Conservation (phyloP, 306 rosid species). For the Gynostemma pentaphyllum region DNA sequence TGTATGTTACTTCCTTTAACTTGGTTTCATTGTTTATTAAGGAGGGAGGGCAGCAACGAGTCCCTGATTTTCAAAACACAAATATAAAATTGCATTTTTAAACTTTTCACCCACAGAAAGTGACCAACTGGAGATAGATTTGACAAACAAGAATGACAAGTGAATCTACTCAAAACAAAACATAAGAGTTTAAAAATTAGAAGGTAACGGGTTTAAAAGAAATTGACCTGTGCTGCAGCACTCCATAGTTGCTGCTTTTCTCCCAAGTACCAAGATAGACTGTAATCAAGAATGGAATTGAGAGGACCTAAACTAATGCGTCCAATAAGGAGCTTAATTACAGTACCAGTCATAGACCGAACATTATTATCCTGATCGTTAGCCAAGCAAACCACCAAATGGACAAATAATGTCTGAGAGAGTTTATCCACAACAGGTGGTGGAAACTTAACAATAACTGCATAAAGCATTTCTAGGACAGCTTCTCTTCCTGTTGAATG, state of each 20-base stretch:
- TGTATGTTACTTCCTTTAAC: neutral
- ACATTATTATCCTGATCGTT: slow-evolving; percentile 65
- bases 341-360: slow-evolving; percentile 73
- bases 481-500: slow-evolving; percentile 80
- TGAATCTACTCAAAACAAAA: neutral
- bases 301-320: slow-evolving; percentile 39
- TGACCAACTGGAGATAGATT: neutral
- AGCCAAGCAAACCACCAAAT: slow-evolving; percentile 75
- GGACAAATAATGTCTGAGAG: slow-evolving; percentile 61
- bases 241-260: slow-evolving; percentile 57
- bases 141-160: neutral
- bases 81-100: neutral
- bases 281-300: slow-evolving; percentile 46
- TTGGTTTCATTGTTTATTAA: neutral
- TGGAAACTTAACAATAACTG: slow-evolving; percentile 67
- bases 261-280: slow-evolving; percentile 70
- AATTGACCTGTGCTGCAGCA: slow-evolving; percentile 76
- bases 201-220: neutral
- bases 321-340: slow-evolving; percentile 54
- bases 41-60: neutral
- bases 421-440: slow-evolving; percentile 55
- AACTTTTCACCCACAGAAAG: neutral
- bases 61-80: neutral
- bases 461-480: slow-evolving; percentile 83
- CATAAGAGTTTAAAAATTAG: neutral